These are phyloP conservation scores for Leishmania braziliensis DNA, from an alignment of 208 protist species.

Conservation along the genomic window DNA sequence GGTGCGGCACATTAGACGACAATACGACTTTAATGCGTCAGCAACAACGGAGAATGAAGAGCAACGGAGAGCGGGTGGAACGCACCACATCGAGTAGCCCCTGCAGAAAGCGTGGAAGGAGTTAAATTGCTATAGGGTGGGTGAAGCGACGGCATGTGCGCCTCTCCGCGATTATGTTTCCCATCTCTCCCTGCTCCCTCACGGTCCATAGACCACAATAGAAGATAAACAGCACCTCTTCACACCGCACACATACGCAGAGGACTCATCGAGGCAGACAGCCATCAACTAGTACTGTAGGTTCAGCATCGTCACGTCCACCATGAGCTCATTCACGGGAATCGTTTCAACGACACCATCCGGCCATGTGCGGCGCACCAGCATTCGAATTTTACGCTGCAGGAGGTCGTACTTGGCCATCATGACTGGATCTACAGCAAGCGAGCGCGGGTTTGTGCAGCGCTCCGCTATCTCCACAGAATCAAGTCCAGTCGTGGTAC, in stretches of 20 bases:
- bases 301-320: slow-evolving; percentile 73
- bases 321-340: slow-evolving; percentile 73
- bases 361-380: slow-evolving; percentile 86
- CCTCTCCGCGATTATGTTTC: background rate
- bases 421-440: slow-evolving; percentile 80
- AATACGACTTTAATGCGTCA: background rate
- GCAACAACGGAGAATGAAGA: background rate
- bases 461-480: slow-evolving; percentile 64
- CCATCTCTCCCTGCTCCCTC: background rate
- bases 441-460: slow-evolving; percentile 67
- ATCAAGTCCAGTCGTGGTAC: slow-evolving; percentile 30
- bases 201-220: background rate
- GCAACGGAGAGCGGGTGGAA: background rate
- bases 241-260: background rate
- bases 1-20: background rate
- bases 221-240: background rate
- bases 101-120: background rate
- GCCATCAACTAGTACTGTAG: slow-evolving; percentile 39
- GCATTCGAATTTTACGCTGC: slow-evolving; percentile 72
- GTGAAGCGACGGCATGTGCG: background rate
- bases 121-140: background rate
- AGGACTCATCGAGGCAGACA: too few species aligned
- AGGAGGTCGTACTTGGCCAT: slow-evolving; percentile 87
- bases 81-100: background rate
- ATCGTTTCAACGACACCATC: slow-evolving; percentile 81